Evolutionary conservation across 306 rosid genomes (phyloP).

Genomic region (Aeschynomene evenia): DNA sequence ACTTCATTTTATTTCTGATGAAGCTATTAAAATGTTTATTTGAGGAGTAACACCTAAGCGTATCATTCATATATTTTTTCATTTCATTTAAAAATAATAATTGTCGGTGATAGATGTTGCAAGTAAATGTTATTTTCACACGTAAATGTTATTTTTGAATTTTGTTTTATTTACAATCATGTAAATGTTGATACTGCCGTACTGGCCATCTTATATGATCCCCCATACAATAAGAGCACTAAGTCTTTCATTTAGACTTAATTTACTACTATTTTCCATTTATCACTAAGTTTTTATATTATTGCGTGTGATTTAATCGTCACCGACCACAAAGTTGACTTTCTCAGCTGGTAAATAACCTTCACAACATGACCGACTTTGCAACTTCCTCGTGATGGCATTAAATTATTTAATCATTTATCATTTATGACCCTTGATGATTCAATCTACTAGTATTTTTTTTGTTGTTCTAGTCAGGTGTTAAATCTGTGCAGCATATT

Average conservation of each 20-base stretch:
- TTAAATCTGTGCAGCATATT: no score
- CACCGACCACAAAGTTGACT: conserved; percentile 44
- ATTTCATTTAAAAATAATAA: neutral
- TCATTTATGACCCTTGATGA: neutral
- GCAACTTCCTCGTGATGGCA: neutral
- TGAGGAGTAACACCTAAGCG: no score
- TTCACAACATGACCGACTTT: conserved; percentile 9
- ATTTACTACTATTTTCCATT: neutral
- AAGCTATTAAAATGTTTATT: no score
- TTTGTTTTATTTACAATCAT: neutral
- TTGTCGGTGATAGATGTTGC: neutral
- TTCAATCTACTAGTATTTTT: no score
- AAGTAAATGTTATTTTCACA: neutral
- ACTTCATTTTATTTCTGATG: no score
- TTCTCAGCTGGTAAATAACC: neutral
- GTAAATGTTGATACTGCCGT: neutral
- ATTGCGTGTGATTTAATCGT: conserved; percentile 22
- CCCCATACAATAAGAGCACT: neutral
- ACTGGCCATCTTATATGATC: neutral
- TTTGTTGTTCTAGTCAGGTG: no score
- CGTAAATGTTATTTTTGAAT: neutral
- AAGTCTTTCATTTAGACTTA: neutral
- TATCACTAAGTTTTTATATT: neutral
- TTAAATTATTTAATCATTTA: neutral
- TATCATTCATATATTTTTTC: no score